Percentiles rank a stretch among this genome's conserved stretches.
These are phyloP conservation scores for Phytophthora sojae DNA, from an alignment of 352 stramenopile genomes.

Conservation along the genomic window DNA sequence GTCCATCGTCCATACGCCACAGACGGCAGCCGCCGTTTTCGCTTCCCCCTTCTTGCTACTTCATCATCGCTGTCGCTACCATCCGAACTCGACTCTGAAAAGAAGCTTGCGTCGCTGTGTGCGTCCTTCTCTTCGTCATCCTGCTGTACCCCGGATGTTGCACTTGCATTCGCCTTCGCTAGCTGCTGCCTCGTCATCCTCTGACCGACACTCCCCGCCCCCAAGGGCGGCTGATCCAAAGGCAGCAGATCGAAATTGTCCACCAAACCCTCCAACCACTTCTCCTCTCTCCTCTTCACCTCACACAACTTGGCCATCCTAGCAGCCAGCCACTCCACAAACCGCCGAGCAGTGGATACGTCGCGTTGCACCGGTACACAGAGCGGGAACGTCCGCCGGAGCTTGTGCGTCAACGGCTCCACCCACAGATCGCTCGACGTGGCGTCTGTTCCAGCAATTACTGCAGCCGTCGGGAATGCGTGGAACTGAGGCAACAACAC, in stretches of 20 bases:
- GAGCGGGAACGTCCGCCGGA: slow-evolving; percentile 77
- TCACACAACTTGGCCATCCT: slow-evolving; percentile 53
- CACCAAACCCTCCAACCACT: slow-evolving; percentile 65
- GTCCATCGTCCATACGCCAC: slow-evolving; percentile 56
- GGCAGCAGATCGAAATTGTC: slow-evolving; percentile 52
- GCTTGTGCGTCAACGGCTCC: slow-evolving; percentile 64
- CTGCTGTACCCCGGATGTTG: not conserved
- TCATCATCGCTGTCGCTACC: slow-evolving; percentile 13
- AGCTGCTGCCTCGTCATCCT: slow-evolving; percentile 29
- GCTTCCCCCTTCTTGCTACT: slow-evolving; percentile 3
- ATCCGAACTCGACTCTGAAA: slow-evolving; percentile 20
- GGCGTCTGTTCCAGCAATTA: slow-evolving; percentile 76
- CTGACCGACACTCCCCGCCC: slow-evolving; percentile 5
- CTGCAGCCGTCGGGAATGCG: slow-evolving; percentile 61
- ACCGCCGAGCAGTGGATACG: slow-evolving; percentile 55
- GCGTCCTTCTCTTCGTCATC: not conserved
- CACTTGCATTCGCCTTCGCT: slow-evolving; percentile 6
- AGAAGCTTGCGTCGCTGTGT: slow-evolving; percentile 16
- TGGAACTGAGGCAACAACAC: slow-evolving; percentile 56
- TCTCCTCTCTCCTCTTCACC: slow-evolving; percentile 49
- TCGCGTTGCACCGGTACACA: slow-evolving; percentile 65
- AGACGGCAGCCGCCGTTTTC: slow-evolving; percentile 16
- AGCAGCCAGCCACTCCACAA: slow-evolving; percentile 76
- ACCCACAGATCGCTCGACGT: slow-evolving; percentile 84
- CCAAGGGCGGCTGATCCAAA: slow-evolving; percentile 29